Evolutionary conservation across 345 rosid genomes (phyloP).

Genomic region (Salix dunnii): DNA sequence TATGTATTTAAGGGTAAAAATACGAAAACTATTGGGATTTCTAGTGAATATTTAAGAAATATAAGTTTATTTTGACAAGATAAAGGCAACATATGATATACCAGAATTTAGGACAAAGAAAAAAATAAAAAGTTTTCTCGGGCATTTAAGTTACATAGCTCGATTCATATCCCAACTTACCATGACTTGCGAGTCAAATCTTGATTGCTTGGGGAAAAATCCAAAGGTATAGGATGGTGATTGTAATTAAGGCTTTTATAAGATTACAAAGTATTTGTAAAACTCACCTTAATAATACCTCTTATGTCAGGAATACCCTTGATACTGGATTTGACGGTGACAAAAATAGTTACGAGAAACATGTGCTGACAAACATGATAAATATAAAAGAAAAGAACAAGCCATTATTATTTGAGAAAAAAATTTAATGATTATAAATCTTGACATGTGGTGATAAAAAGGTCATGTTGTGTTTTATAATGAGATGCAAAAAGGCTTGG

Average conservation of each 20-base stretch:
- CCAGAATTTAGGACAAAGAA: not conserved
- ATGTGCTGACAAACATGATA: not conserved
- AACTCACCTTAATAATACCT: not conserved
- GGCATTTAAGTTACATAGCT: not conserved
- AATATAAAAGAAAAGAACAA: not conserved
- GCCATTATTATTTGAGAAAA: not conserved
- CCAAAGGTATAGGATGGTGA: not conserved
- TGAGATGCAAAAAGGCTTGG: not conserved
- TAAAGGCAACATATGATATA: not conserved
- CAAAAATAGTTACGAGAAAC: not conserved
- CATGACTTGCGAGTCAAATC: not conserved
- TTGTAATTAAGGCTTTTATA: not conserved
- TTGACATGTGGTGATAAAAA: accelerated
- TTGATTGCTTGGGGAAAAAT: not conserved
- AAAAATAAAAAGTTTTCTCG: not conserved
- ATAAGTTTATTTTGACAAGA: not conserved
- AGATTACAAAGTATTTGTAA: not conserved
- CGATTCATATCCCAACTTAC: not conserved
- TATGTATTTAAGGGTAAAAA: too few relatives aligned
- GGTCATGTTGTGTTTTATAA: not conserved
- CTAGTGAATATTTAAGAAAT: not conserved
- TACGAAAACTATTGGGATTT: not conserved
- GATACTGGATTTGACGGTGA: not conserved
- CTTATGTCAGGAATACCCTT: not conserved
- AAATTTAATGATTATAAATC: not conserved